Conservation (phyloP, 352 stramenopile species). For the Pythium volutum region DNA sequence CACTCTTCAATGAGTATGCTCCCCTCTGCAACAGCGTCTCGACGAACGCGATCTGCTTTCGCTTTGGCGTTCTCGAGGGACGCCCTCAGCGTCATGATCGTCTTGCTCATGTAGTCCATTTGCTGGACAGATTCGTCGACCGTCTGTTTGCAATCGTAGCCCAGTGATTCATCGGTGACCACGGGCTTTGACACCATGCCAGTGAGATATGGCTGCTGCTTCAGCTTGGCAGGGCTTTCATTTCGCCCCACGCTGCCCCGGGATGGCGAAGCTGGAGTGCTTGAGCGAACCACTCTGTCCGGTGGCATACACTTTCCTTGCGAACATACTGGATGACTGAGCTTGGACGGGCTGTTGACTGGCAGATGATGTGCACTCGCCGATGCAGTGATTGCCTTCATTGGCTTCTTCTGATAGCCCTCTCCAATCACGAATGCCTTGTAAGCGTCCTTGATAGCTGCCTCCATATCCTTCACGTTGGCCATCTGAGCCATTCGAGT, state of each 20-base stretch:
- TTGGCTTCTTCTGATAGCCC: conserved; percentile 53
- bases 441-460: conserved; percentile 77
- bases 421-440: conserved; percentile 74
- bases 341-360: conserved; percentile 15
- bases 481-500: conserved; percentile 65
- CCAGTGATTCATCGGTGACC: conserved; percentile 42
- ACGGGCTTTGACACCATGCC: conserved; percentile 3
- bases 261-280: conserved; percentile 7
- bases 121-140: conserved; percentile 77
- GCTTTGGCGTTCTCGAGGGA: conserved; percentile 67
- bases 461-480: conserved; percentile 79
- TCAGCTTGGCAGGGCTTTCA: neutral
- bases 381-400: conserved; percentile 24
- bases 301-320: neutral
- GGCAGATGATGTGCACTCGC: neutral
- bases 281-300: neutral
- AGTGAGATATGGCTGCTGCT: conserved; percentile 2
- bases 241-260: too few species aligned
- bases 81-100: conserved; percentile 55
- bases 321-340: conserved; percentile 8
- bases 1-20: conserved; percentile 80
- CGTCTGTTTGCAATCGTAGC: conserved; percentile 73
- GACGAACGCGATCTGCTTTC: conserved; percentile 60
- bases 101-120: conserved; percentile 81
- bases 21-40: conserved; percentile 72